Evolutionary conservation across 139 green algal species (phyloP), one percentile per base, ranked within the genome.

Genomic region (Chlamydomonas sp.): DNA sequence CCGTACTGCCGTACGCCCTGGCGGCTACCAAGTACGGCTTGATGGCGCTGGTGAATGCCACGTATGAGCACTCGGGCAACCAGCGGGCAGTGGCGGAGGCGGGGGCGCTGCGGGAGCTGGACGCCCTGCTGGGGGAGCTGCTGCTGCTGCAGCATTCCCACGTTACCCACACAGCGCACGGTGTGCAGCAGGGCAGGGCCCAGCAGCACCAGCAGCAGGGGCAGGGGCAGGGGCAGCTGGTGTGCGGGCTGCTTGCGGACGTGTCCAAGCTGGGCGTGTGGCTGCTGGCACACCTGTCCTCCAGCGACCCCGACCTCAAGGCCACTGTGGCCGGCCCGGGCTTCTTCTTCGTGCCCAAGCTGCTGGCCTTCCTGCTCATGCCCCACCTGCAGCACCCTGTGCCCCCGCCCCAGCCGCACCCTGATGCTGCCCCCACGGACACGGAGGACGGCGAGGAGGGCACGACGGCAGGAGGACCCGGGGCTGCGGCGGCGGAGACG

Each of bases 21-120:
- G 57, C 67, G 1, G 68, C 80, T 0, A 2, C 68, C 49, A 67
- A 86, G 81, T 86, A 86, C 81, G 69, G 18, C 7, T 17, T 86
- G 20, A 86, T 86, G 81, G 81, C 81, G n/a, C 81, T 86, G 69
- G 81, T 86, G 6, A 86, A 86, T n/a, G 49, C 72, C 18, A 86
- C 81, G 17, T 86, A 58, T 31, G 67, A 78, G 18, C 64, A 86
- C 81, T 49, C 7, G 8, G 67, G 18, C 1, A 71, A 78, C 18
- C 81, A 86, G 81, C 69, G 81, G 3, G 59, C 59, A 4, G 81
- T 20, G 8, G 81, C 67, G 7, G 60, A 31, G 17, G 59, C 69
- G 58, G 81, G 81, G 2, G 67, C 18, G 59, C 69, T 86, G 68
- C 4, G 12, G 18, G 81, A 86, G 81, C 81, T 86, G 59, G 58